These are phyloP conservation scores for Hypoxylon sp. DNA, from an alignment of 2,329 filamentous ascomycete genomes.

Conservation along the genomic window DNA sequence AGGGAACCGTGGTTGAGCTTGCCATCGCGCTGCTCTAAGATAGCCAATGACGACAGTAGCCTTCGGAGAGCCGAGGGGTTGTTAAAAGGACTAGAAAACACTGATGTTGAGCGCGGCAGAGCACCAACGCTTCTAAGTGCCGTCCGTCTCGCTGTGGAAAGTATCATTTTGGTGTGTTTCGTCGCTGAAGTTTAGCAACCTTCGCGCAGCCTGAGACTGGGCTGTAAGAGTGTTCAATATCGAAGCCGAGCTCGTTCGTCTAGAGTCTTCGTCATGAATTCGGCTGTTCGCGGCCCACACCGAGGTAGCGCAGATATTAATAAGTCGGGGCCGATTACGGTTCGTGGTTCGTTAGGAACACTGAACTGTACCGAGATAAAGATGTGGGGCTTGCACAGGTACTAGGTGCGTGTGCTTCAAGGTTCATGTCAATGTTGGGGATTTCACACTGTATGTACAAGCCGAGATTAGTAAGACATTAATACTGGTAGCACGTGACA, in stretches of 20 bases:
- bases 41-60: conserved; percentile 87
- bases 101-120: conserved; percentile 48
- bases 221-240: conserved; percentile 6
- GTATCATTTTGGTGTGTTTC: conserved; percentile 47
- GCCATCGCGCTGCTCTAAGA: conserved; percentile 93
- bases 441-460: background rate
- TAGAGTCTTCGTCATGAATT: conserved; percentile 32
- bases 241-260: conserved; percentile 20
- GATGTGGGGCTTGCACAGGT: background rate
- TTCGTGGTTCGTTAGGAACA: background rate
- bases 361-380: no score
- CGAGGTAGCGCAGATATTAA: conserved; percentile 22
- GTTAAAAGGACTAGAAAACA: conserved; percentile 53
- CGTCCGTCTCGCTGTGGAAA: conserved; percentile 51
- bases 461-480: background rate
- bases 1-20: conserved; percentile 87
- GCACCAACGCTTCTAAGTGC: conserved; percentile 48
- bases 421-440: no score
- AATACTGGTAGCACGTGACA: conserved; percentile 26
- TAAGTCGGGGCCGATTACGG: conserved; percentile 28
- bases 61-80: conserved; percentile 72
- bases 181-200: conserved; percentile 23
- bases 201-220: conserved; percentile 11
- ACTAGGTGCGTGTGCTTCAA: background rate
- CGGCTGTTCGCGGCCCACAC: conserved; percentile 41